Conservation (phyloP, 2,329 filamentous ascomycete species). For the Colletotrichum sp. region DNA sequence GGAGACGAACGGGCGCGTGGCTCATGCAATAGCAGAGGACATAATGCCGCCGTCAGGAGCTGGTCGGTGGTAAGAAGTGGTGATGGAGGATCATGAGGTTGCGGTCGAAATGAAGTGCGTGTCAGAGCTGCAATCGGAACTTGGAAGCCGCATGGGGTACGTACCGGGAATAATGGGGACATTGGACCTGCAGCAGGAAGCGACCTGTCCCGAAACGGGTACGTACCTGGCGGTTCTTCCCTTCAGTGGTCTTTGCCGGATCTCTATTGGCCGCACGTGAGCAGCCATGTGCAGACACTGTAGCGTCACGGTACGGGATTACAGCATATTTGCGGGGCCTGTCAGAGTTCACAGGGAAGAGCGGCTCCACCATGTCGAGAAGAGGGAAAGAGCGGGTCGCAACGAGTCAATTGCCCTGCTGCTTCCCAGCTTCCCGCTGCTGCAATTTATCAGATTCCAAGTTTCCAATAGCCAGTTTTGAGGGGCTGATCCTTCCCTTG, state of each 20-base stretch:
- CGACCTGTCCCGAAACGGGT: neutral
- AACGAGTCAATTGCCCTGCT: conserved; percentile 14
- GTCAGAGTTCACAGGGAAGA: neutral
- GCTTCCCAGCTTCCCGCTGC: neutral
- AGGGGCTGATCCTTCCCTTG: neutral
- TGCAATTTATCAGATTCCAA: conserved; percentile 2
- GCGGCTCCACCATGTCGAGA: neutral
- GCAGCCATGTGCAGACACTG: neutral
- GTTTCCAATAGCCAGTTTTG: neutral
- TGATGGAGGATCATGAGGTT: neutral
- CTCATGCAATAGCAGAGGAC: neutral
- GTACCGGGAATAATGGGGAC: neutral
- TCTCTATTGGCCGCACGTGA: neutral
- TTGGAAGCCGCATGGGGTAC: conserved; percentile 6
- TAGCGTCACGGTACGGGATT: neutral
- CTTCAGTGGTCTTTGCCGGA: neutral
- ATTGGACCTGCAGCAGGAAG: neutral
- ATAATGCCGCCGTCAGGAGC: neutral
- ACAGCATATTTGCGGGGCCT: neutral
- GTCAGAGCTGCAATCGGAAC: conserved; percentile 7
- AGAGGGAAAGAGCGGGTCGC: conserved; percentile 8
- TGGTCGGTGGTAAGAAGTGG: neutral
- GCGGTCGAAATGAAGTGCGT: neutral
- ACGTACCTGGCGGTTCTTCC: neutral
- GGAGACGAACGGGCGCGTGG: neutral